phyloP scores from a whole-genome alignment of 345 rosid genomes.

The Gossypium sturtianum region DNA sequence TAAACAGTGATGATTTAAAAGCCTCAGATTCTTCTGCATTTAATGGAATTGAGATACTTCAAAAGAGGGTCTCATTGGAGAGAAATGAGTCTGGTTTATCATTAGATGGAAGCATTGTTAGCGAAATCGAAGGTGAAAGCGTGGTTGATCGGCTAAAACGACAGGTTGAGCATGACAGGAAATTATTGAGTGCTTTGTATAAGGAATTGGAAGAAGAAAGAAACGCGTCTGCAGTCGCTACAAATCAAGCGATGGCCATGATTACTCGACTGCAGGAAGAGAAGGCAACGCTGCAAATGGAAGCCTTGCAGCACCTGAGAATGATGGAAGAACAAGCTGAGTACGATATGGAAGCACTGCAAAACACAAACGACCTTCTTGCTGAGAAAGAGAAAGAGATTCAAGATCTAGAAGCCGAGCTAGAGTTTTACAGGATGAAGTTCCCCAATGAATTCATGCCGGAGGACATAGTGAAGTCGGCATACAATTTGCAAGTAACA shows the following conservation, averaged over 20 bases:
- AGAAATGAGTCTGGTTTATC: constrained; percentile 86
- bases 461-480: constrained; percentile 14
- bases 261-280: constrained; percentile 94
- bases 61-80: constrained; percentile 67
- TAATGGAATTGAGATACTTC: constrained; percentile 49
- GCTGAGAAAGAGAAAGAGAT: constrained; percentile 74
- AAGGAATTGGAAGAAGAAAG: constrained; percentile 95
- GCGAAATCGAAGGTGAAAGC: constrained; percentile 92
- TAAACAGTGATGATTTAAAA: constrained; percentile 46
- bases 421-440: constrained; percentile 57
- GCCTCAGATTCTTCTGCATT: constrained; percentile 34
- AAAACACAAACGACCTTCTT: constrained; percentile 67
- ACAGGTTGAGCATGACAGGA: constrained; percentile 78
- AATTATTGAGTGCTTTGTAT: constrained; percentile 44
- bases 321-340: constrained; percentile 81
- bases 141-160: constrained; percentile 66
- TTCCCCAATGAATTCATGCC: constrained; percentile 25
- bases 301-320: constrained; percentile 81
- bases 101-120: constrained; percentile 62
- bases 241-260: constrained; percentile 99
- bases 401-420: constrained; percentile 81
- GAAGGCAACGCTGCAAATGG: constrained; percentile 86
- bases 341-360: constrained; percentile 91
- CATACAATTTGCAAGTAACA: constrained; percentile 10
- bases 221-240: constrained; percentile 75